phyloP scores from a whole-genome alignment of 176 grass and related monocot species.

The Triticum urartu region DNA sequence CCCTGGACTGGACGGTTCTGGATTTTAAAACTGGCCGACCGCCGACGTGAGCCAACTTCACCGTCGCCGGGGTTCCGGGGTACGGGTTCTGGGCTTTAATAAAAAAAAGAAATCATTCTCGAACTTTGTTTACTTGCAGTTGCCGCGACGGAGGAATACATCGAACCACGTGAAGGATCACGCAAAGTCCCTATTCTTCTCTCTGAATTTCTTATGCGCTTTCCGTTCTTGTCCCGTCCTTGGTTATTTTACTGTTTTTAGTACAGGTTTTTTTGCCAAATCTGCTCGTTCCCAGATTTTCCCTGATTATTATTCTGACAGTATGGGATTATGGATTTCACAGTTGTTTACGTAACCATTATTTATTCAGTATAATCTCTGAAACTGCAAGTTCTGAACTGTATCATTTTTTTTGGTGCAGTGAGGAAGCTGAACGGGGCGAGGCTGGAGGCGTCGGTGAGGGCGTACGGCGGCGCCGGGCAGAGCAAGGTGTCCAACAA shows the following conservation, averaged over 20 bases:
- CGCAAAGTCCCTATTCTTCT: not conserved
- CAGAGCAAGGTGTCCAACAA: constrained; percentile 46
- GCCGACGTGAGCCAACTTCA: not conserved
- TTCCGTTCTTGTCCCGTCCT: not conserved
- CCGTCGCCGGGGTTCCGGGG: not conserved
- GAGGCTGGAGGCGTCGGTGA: constrained; percentile 73
- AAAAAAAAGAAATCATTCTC: too few relatives aligned
- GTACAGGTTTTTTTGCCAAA: too few relatives aligned
- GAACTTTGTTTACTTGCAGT: too few relatives aligned
- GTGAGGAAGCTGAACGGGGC: constrained; percentile 84
- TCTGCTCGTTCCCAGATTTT: too few relatives aligned
- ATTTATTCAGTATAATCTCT: too few relatives aligned
- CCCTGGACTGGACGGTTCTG: too few relatives aligned
- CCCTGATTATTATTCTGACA: too few relatives aligned
- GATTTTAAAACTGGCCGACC: too few relatives aligned
- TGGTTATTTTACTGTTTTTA: not conserved
- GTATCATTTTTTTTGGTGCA: constrained; percentile 15
- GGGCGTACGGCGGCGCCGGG: constrained; percentile 45
- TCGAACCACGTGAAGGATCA: not conserved
- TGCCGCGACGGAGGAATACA: not conserved
- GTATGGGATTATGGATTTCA: too few relatives aligned
- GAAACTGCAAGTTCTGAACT: too few relatives aligned
- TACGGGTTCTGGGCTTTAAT: too few relatives aligned
- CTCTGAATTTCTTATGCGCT: not conserved
- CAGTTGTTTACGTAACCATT: too few relatives aligned